Evolutionary conservation across 179 eudicot species (phyloP), one percentile per base, ranked within the genome.

Genomic region (Dionaea muscipula): DNA sequence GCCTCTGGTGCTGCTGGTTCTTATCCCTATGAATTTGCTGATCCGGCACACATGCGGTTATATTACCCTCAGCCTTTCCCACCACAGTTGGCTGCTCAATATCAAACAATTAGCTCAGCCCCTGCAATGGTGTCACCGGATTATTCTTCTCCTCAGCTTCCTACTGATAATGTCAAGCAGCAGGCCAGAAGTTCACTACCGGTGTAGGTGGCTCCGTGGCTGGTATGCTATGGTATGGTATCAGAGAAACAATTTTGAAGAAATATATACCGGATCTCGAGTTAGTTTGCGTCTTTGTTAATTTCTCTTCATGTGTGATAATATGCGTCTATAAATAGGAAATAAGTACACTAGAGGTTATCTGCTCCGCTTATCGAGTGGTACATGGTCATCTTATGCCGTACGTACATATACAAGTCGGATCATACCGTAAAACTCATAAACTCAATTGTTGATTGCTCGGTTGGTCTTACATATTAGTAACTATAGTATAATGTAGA

Each of bases 171-270:
- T 55, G 64, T 63, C 44, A 74, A 83, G 55, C 83, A 80, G 71
- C 80, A 80, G 55, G 60, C 50, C n/a, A 68, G 77, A 66, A 78
- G 75, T 60, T 59, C 81, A 16, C 78, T 84, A 74, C 72, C 79
- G 11, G 77, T 69, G 75, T 65, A 67, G 74, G 70, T 37, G 60
- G 57, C 63, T 57, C 53, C 47, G 66, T 63, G 38, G 40, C 48
- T n/a, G n/a, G n/a, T n/a, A n/a, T n/a, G n/a, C n/a, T n/a, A n/a
- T n/a, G n/a, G n/a, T n/a, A 1, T 31, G 35, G 35, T 11, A 31
- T 15, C 45, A 57, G 55, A 61, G 19, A 60, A 70, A 65, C 81
- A 88, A 72, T 85, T 88, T 85, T 85, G 94, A 76, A 75, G 78
- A 51, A 63, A 71, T 73, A 68, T 66, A 56, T 65, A 3, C 62